These are phyloP conservation scores for Fusarium decemcellulare DNA, from an alignment of 2,329 filamentous ascomycete genomes.

Conservation along the genomic window DNA sequence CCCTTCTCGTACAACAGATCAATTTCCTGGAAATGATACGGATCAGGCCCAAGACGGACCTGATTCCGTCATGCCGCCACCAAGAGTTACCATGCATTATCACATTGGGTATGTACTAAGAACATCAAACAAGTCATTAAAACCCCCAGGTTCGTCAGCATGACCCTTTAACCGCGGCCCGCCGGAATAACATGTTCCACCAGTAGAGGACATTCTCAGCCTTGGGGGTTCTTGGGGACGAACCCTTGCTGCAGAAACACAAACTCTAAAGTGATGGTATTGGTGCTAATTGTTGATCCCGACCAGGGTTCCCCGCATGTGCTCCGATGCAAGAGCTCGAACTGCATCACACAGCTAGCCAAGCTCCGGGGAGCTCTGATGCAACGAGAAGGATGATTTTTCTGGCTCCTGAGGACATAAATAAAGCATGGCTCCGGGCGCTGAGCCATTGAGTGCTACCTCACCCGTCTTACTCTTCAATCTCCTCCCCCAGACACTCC, in stretches of 20 bases:
- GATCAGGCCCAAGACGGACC: too few relatives aligned
- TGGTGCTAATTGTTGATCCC: constrained; percentile 39
- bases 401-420: constrained; percentile 12
- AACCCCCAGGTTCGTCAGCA: not conserved
- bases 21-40: too few relatives aligned
- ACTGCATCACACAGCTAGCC: constrained; percentile 5
- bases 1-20: too few relatives aligned
- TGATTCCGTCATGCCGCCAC: not conserved
- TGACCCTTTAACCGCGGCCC: not conserved
- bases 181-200: constrained; percentile 1
- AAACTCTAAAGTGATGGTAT: constrained; percentile 11
- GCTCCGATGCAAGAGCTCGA: constrained; percentile 3
- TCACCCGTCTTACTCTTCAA: not conserved
- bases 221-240: constrained; percentile 9
- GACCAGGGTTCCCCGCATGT: constrained; percentile 37
- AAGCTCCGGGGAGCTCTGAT: constrained; percentile 14
- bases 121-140: not conserved
- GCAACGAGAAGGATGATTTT: not conserved
- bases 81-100: not conserved
- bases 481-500: not conserved
- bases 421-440: not conserved
- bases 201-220: not conserved
- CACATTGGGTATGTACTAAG: too few relatives aligned
- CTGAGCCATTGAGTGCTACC: not conserved
- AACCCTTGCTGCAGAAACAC: not conserved